phyloP scores from a whole-genome alignment of 2,329 filamentous ascomycete species.

The Pseudocercospora fuligena region DNA sequence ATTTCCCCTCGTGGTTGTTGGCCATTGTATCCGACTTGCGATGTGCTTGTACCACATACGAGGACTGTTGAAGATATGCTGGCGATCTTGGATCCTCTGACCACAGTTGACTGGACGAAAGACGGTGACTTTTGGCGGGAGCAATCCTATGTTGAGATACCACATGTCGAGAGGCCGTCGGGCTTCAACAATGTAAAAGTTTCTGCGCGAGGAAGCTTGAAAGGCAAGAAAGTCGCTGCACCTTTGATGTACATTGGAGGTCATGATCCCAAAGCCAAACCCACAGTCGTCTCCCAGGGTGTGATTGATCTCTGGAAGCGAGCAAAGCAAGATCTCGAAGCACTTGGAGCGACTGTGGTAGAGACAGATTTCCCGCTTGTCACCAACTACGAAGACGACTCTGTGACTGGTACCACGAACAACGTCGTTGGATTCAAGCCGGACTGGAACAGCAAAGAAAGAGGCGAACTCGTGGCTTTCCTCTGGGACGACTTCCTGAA shows the following conservation, averaged over 20 bases:
- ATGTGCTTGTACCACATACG: constrained; percentile 60
- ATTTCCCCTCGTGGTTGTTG: constrained; percentile 58
- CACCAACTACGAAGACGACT: constrained; percentile 52
- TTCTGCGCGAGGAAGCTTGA: constrained; percentile 38
- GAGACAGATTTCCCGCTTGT: constrained; percentile 54
- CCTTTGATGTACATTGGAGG: constrained; percentile 59
- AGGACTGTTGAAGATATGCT: constrained; percentile 58
- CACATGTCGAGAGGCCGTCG: constrained; percentile 41
- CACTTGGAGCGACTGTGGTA: constrained; percentile 49
- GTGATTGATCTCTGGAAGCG: constrained; percentile 46
- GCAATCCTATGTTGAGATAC: constrained; percentile 53
- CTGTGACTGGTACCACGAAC: constrained; percentile 42
- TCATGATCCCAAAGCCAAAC: constrained; percentile 40
- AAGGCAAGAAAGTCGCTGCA: constrained; percentile 54
- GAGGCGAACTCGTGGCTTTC: constrained; percentile 55
- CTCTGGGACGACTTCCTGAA: constrained; percentile 59
- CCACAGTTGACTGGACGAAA: constrained; percentile 47
- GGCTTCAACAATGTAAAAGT: constrained; percentile 44
- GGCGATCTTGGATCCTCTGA: constrained; percentile 55
- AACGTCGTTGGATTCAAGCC: constrained; percentile 50
- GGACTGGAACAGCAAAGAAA: constrained; percentile 55
- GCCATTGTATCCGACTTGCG: constrained; percentile 62
- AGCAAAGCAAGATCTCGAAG: constrained; percentile 45
- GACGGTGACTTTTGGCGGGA: constrained; percentile 61
- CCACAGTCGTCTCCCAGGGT: constrained; percentile 43